Percentiles rank a stretch among this genome's conserved stretches.
These are phyloP conservation scores for Cucumis melo DNA, from an alignment of 306 rosid genomes.

Conservation along the genomic window DNA sequence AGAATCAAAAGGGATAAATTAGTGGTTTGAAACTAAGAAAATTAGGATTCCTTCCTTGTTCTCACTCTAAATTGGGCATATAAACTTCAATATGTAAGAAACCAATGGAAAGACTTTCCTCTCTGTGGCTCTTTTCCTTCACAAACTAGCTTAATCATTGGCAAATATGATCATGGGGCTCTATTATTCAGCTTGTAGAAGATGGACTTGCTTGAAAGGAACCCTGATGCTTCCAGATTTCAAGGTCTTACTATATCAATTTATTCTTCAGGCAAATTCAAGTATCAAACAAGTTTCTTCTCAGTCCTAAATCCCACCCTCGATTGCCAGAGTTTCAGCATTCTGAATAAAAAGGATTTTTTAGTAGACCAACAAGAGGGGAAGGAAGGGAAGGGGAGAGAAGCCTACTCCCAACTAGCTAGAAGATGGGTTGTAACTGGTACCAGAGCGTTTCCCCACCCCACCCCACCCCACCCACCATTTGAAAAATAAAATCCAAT, in stretches of 20 bases:
- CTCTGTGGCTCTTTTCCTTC: neutral
- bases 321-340: neutral
- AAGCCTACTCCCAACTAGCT: neutral
- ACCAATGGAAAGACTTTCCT: neutral
- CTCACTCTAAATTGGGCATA: neutral
- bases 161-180: neutral
- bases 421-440: neutral
- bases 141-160: neutral
- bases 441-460: neutral
- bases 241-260: neutral
- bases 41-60: neutral
- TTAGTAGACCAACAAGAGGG: neutral
- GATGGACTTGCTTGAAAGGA: neutral
- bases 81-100: neutral
- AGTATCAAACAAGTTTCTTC: neutral
- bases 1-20: neutral
- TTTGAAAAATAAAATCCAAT: neutral
- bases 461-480: neutral
- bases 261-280: neutral
- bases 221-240: neutral
- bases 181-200: neutral
- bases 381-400: neutral
- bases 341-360: neutral
- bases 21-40: neutral
- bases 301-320: neutral